These are phyloP conservation scores for Aspergillus arachidicola DNA, from an alignment of 2,329 filamentous ascomycete genomes.

Conservation along the genomic window DNA sequence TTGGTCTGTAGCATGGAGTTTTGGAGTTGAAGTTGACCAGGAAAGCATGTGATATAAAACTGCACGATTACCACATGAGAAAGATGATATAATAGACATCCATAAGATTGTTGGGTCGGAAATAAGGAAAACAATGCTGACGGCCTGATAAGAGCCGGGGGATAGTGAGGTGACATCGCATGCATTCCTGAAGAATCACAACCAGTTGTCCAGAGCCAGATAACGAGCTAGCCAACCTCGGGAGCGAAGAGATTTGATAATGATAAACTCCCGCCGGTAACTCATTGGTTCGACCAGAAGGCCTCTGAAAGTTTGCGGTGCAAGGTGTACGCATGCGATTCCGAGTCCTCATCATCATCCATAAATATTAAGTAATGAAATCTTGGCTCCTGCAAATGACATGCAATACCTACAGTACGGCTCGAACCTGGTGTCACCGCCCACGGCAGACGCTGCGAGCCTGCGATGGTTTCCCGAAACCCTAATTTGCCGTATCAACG, in stretches of 20 bases:
- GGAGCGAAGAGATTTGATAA: conserved; percentile 12
- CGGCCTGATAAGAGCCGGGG: neutral
- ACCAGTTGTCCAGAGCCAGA: neutral
- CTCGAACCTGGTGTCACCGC: neutral
- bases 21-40: conserved; percentile 17
- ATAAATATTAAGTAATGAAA: conserved; percentile 16
- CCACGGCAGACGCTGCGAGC: neutral
- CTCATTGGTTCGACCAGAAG: conserved; percentile 2
- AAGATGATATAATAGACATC: neutral
- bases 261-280: neutral
- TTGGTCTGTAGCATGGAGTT: conserved; percentile 31
- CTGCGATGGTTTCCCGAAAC: neutral
- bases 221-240: neutral
- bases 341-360: conserved; percentile 6
- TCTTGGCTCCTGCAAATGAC: conserved; percentile 7
- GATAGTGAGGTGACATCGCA: conserved; percentile 7
- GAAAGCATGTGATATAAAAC: neutral
- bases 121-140: neutral
- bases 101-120: neutral
- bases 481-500: neutral
- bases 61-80: neutral
- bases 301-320: neutral
- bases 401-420: neutral
- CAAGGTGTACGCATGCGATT: conserved; percentile 4
- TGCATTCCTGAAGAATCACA: neutral